Percentiles rank a stretch among this genome's conserved stretches.
Conservation (phyloP, 495 filamentous ascomycete genomes). For the Neurospora discreta region DNA sequence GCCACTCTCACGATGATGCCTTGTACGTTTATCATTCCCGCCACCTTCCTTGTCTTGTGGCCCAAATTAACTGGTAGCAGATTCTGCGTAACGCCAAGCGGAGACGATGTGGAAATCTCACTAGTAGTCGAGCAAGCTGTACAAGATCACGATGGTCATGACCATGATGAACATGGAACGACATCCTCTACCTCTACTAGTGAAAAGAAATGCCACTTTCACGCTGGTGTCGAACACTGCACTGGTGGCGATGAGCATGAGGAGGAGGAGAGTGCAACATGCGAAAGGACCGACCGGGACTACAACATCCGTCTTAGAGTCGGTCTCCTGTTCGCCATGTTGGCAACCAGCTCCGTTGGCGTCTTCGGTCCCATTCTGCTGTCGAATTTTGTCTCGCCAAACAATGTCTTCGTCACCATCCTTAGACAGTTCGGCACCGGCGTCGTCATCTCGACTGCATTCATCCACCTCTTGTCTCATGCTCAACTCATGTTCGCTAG, state of each 20-base stretch:
- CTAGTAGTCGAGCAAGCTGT: slow-evolving; percentile 7
- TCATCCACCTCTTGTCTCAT: slow-evolving; percentile 59
- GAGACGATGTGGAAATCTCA: slow-evolving; percentile 19
- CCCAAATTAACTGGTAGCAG: slow-evolving; percentile 3
- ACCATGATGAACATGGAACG: not conserved
- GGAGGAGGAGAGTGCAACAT: slow-evolving; percentile 27
- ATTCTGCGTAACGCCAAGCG: slow-evolving; percentile 34
- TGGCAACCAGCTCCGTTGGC: slow-evolving; percentile 21
- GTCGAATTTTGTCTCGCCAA: slow-evolving; percentile 16
- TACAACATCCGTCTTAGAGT: slow-evolving; percentile 52
- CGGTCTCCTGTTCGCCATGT: slow-evolving; percentile 45
- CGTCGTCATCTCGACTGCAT: slow-evolving; percentile 60
- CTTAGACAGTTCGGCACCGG: slow-evolving; percentile 68
- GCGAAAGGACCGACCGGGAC: slow-evolving; percentile 33
- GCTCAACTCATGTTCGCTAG: slow-evolving; percentile 52
- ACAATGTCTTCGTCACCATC: slow-evolving; percentile 32
- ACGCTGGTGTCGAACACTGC: slow-evolving; percentile 56
- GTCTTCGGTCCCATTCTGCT: slow-evolving; percentile 36
- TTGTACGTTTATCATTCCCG: slow-evolving; percentile 1
- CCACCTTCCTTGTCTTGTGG: not conserved
- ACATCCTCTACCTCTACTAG: not conserved
- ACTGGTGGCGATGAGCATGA: slow-evolving; percentile 24
- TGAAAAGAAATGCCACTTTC: slow-evolving; percentile 46
- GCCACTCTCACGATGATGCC: slow-evolving; percentile 5
- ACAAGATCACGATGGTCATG: slow-evolving; percentile 14